phyloP scores from a whole-genome alignment of 1,139 yeast genomes.

The Groenewaldozyma sp. region DNA sequence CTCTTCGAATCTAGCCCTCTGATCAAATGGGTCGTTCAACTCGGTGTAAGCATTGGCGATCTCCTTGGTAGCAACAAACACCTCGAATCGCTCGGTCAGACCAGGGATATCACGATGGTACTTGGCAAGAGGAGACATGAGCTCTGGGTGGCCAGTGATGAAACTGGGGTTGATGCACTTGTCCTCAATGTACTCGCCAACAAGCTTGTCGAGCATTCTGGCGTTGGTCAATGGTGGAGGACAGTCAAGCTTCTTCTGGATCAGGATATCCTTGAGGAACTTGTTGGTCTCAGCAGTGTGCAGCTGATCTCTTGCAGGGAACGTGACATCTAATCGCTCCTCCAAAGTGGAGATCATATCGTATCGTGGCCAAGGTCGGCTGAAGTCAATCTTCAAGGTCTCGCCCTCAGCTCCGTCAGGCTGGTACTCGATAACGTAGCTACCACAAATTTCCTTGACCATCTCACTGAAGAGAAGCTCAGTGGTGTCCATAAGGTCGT shows the following conservation, averaged over 20 bases:
- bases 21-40: slow-evolving; percentile 97
- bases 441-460: slow-evolving; percentile 93
- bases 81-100: slow-evolving; percentile 96
- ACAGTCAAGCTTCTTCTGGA: slow-evolving; percentile 79
- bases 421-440: slow-evolving; percentile 75
- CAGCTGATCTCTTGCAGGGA: slow-evolving; percentile 93
- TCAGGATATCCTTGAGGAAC: slow-evolving; percentile 73
- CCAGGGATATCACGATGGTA: slow-evolving; percentile 89
- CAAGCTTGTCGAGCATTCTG: slow-evolving; percentile 96
- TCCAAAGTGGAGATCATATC: slow-evolving; percentile 96
- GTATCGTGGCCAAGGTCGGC: slow-evolving; percentile 97
- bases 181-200: slow-evolving; percentile 85
- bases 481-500: slow-evolving; percentile 94
- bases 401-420: slow-evolving; percentile 81
- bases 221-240: slow-evolving; percentile 97
- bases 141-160: slow-evolving; percentile 97
- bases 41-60: slow-evolving; percentile 98
- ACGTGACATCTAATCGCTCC: slow-evolving; percentile 72
- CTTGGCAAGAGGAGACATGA: slow-evolving; percentile 99
- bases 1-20: slow-evolving; percentile 94
- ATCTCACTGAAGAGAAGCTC: slow-evolving; percentile 90
- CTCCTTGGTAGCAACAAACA: slow-evolving; percentile 96
- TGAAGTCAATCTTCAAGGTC: slow-evolving; percentile 71
- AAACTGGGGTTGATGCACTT: slow-evolving; percentile 93
- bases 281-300: slow-evolving; percentile 92